Conservation (phyloP, 108 stramenopile species). For the Cylindrotheca fusiformis region DNA sequence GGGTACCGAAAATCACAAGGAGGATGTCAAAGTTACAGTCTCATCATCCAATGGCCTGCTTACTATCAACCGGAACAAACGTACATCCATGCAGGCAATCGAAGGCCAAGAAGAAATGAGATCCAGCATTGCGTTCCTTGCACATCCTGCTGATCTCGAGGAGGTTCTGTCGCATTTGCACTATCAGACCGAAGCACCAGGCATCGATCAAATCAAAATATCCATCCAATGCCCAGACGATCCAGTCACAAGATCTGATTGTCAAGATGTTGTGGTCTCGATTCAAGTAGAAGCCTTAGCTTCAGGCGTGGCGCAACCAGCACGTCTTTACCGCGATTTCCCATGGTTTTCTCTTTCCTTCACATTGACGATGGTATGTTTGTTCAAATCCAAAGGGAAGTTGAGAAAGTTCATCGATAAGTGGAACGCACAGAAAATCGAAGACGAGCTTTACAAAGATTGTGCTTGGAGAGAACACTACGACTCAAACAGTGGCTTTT, state of each 20-base stretch:
- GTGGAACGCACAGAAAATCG: neutral
- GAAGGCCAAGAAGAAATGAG: slow-evolving; percentile 22
- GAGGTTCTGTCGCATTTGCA: slow-evolving; percentile 18
- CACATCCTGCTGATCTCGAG: slow-evolving; percentile 3
- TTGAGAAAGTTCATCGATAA: neutral
- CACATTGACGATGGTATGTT: slow-evolving; percentile 13
- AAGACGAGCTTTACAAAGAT: neutral
- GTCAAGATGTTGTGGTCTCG: slow-evolving; percentile 3
- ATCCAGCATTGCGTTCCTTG: slow-evolving; percentile 14
- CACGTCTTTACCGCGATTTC: slow-evolving; percentile 13
- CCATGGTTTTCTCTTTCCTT: slow-evolving; percentile 28
- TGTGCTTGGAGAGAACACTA: slow-evolving; percentile 10
- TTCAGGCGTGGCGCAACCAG: neutral
- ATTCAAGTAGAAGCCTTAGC: slow-evolving; percentile 16
- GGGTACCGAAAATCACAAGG: slow-evolving; percentile 9
- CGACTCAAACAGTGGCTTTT: slow-evolving; percentile 5
- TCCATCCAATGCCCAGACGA: slow-evolving; percentile 14
- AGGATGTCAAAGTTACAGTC: slow-evolving; percentile 5
- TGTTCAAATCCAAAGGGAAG: slow-evolving; percentile 23
- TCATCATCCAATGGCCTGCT: slow-evolving; percentile 6
- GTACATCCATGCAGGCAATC: neutral
- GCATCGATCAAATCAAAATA: slow-evolving; percentile 15
- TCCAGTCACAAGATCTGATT: slow-evolving; percentile 6
- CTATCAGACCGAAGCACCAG: slow-evolving; percentile 22
- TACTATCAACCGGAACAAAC: slow-evolving; percentile 15